phyloP scores from a whole-genome alignment of 129 eudicot species.

The Cynara cardunculus region DNA sequence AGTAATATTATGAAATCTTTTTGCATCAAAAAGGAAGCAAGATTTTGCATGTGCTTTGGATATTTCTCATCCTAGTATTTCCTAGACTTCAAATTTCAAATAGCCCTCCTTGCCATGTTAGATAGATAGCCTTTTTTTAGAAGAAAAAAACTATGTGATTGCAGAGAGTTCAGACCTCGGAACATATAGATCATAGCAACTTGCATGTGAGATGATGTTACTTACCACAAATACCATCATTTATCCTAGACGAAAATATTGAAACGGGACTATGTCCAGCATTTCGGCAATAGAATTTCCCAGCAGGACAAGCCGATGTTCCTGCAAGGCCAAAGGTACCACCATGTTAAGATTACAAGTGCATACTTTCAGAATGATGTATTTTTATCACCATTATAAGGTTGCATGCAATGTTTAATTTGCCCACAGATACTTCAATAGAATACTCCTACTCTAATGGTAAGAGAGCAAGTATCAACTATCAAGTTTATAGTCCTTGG shows the following conservation, averaged over 20 bases:
- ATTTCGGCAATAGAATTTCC: slow-evolving; percentile 72
- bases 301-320: slow-evolving; percentile 93
- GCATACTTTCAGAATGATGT: not conserved
- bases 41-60: not conserved
- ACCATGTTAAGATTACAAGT: not conserved
- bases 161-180: not conserved
- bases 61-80: not conserved
- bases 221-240: slow-evolving; percentile 96
- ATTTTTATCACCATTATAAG: slow-evolving; percentile 5
- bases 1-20: not conserved
- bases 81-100: not conserved
- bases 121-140: not conserved
- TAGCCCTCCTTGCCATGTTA: not conserved
- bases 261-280: slow-evolving; percentile 72
- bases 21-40: not conserved
- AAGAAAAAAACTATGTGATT: not conserved
- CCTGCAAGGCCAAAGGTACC: slow-evolving; percentile 52
- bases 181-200: not conserved
- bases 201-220: not conserved
- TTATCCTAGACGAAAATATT: slow-evolving; percentile 80
- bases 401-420: not conserved
- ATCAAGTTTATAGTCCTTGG: slow-evolving; percentile 1
- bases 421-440: not conserved
- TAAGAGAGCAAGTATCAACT: not conserved
- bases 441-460: slow-evolving; percentile 3